Base-by-base conservation (phyloP, 176 grass and related monocot species). In the Neostapfia colusana region DNA sequence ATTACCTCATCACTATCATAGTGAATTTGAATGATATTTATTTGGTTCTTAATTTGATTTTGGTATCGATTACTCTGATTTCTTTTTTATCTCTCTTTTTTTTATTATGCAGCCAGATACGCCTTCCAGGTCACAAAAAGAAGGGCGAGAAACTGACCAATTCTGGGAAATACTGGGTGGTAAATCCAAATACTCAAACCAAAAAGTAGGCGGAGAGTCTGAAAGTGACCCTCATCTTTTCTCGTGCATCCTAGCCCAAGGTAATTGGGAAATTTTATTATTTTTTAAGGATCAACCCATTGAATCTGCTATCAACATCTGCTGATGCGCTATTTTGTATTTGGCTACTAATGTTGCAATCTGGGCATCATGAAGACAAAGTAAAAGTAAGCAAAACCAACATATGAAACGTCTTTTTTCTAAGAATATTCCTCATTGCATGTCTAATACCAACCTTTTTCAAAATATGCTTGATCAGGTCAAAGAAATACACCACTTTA, bases 141-240 rank as follows among this genome's bases (percentile, higher is more conserved):
- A 99, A 70, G 95, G 91, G 40, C 82, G 83, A 90, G 95, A 99
- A 84, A 90, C 85, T 0, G 91, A 99, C 62, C 89, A 92, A 59
- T 99, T 99, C 56, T 99, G 95, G 95, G 83, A 80, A 78, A 45
- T 99, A 40, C 75, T 99, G 42, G 95, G 91, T 63, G 91, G 85
- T 39, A 95, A 90, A 99, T 69, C 83, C 70, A 90, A 95, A 83
- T 95, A 99, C 69, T 77, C 83, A 0, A 95, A 89, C 89, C 74
- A 99, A 64, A 99, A 99, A 70, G 67, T 95, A 50, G 86, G 39
- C 80, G 92, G 75, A 85, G 91, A 95, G 58, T 65, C 77, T 50
- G 95, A 99, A 92, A 86, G 89, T 60, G 91, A 99, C 21, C 89
- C 95, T 23, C 91, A 60, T 82, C 87, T 99, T 67, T 99, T 95